phyloP scores from a whole-genome alignment of 2,329 filamentous ascomycete species.

The Aspergillus luchuensis region DNA sequence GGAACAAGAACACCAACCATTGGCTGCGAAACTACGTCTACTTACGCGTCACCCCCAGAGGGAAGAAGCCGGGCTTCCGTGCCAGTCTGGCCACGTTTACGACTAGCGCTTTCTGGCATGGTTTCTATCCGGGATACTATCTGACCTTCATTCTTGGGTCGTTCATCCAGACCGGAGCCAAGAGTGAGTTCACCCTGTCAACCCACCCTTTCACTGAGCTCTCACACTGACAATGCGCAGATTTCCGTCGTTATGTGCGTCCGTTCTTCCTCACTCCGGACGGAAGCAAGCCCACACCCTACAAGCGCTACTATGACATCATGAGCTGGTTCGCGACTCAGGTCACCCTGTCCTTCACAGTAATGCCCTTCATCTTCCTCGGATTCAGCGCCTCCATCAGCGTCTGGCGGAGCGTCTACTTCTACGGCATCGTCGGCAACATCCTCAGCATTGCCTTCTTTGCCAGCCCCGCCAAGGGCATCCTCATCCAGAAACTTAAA shows the following conservation, averaged over 20 bases:
- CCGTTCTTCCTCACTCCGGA: constrained; percentile 88
- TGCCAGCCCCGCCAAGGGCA: constrained; percentile 70
- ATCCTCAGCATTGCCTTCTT: constrained; percentile 71
- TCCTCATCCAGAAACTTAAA: constrained; percentile 61
- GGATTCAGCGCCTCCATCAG: constrained; percentile 68
- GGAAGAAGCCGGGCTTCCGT: constrained; percentile 94
- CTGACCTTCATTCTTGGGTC: constrained; percentile 85
- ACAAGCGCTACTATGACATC: constrained; percentile 85
- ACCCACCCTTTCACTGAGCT: not conserved
- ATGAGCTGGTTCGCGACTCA: constrained; percentile 76
- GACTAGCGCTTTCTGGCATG: constrained; percentile 96
- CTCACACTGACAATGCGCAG: constrained; percentile 50
- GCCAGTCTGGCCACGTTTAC: constrained; percentile 92
- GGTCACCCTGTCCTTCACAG: constrained; percentile 78
- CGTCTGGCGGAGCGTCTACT: constrained; percentile 86
- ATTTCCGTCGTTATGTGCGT: constrained; percentile 83
- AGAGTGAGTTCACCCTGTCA: constrained; percentile 66
- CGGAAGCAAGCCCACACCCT: constrained; percentile 66
- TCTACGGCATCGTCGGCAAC: constrained; percentile 75
- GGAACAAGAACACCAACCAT: constrained; percentile 98
- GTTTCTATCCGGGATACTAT: constrained; percentile 97
- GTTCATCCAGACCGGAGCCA: constrained; percentile 88
- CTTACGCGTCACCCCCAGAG: constrained; percentile 87
- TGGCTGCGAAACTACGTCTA: constrained; percentile 98
- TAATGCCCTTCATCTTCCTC: constrained; percentile 82